Percentiles rank a stretch among this genome's conserved stretches.
Conservation (phyloP, 2,329 filamentous ascomycete genomes). For the Curvularia verruculosa region DNA sequence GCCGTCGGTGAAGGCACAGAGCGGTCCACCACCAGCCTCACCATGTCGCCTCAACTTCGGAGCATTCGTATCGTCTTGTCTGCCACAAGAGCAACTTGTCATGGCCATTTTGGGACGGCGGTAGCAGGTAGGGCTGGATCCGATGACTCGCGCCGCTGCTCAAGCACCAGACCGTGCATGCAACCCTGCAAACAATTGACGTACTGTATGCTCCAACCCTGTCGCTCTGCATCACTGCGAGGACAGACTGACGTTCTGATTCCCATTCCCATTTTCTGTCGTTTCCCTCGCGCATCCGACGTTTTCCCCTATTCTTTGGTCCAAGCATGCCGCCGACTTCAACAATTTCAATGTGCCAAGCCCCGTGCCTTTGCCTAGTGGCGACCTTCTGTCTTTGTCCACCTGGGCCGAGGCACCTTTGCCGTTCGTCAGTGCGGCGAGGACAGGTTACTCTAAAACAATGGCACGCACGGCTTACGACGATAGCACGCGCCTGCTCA, state of each 20-base stretch:
- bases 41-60: constrained; percentile 15
- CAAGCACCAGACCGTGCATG: constrained; percentile 1
- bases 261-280: neutral
- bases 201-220: neutral
- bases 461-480: constrained; percentile 5
- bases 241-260: neutral
- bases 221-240: neutral
- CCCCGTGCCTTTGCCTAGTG: neutral
- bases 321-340: neutral
- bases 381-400: neutral
- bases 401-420: constrained; percentile 13
- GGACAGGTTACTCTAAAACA: neutral
- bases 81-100: neutral
- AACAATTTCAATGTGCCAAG: neutral
- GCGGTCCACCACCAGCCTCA: constrained; percentile 9
- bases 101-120: neutral
- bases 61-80: neutral
- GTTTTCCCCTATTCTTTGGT: constrained; percentile 5
- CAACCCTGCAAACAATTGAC: neutral
- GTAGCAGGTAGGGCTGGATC: constrained; percentile 4
- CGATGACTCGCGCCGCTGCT: constrained; percentile 1
- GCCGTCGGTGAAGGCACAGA: constrained; percentile 9
- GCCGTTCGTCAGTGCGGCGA: neutral
- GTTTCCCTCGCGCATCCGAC: neutral
- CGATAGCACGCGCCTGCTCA: constrained; percentile 6